Conservation (phyloP, 768 basidiomycete species). For the Mycena venus region DNA sequence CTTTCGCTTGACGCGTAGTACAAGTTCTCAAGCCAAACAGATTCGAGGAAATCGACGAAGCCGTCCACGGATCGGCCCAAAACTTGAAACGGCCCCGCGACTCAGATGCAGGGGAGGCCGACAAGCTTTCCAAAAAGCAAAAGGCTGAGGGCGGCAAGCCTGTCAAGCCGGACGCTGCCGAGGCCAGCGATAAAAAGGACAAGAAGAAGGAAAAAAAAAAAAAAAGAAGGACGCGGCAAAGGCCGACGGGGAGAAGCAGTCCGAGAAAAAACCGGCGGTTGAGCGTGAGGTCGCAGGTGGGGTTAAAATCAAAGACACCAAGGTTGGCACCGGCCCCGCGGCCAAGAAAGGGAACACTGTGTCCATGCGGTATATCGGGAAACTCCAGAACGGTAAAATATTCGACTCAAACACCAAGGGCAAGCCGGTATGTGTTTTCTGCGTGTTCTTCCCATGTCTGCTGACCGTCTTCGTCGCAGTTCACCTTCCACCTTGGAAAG, state of each 20-base stretch:
- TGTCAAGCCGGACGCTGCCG: slow-evolving; percentile 30
- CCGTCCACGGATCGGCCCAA: slow-evolving; percentile 54
- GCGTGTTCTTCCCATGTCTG: not conserved
- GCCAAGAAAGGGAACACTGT: slow-evolving; percentile 90
- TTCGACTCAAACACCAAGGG: slow-evolving; percentile 90
- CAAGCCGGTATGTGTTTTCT: slow-evolving; percentile 73
- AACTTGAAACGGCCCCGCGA: slow-evolving; percentile 80
- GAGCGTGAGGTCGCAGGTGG: slow-evolving; percentile 75
- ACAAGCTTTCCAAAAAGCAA: slow-evolving; percentile 32
- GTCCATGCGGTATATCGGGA: slow-evolving; percentile 94
- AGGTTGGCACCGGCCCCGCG: slow-evolving; percentile 84
- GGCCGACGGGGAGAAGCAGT: slow-evolving; percentile 55
- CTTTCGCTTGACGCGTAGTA: slow-evolving; percentile 2
- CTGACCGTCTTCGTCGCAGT: slow-evolving; percentile 52
- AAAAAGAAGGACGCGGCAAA: slow-evolving; percentile 73
- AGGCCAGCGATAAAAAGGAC: slow-evolving; percentile 50
- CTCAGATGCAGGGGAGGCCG: slow-evolving; percentile 57
- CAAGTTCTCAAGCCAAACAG: slow-evolving; percentile 57
- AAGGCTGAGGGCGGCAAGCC: slow-evolving; percentile 37
- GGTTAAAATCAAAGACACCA: slow-evolving; percentile 81
- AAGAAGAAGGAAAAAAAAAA: slow-evolving; percentile 77
- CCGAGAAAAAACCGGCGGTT: slow-evolving; percentile 39
- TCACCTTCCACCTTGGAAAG: slow-evolving; percentile 83
- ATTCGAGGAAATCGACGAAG: slow-evolving; percentile 78
- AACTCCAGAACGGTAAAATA: slow-evolving; percentile 79